Evolutionary conservation across 2,329 filamentous ascomycete genomes (phyloP), one percentile per base, ranked within the genome.

Genomic region (Pseudopyrenochaeta lycopersici): DNA sequence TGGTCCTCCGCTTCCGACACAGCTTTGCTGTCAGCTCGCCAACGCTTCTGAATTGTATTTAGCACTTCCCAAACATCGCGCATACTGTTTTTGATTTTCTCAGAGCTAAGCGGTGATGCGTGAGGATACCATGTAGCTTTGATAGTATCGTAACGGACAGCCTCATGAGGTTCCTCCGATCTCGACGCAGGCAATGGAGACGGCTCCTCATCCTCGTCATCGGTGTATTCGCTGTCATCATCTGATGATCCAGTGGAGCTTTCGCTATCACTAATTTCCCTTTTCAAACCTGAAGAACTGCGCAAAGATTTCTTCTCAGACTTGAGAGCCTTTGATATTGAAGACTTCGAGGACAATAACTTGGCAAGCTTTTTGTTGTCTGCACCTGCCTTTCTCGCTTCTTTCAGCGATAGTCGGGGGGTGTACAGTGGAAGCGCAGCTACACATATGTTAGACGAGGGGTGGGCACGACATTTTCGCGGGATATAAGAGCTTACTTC

Each of bases 81-180:
- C 58, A 88, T 76, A 39, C 82, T 82, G 57, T 74, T 76, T 59
- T 84, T 82, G 52, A 88, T 82, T 54, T 81, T 81, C 21, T 83
- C 80, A 14, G 78, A 75, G 49, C 77, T 75, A 17, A 81, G 76
- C 29, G 76, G 71, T 55, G 80, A 81, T 57, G 82, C 83, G 54
- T 81, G 81, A 40, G 83, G 81, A 43, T 79, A 81, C 85, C 86
- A 88, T 10, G 87, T 80, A 27, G 85, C 84, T 68, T 85, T 84
- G 50, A 87, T 81, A 9, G 84, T 80, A 66, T 88, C 85, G 70
- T 87, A 88, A 48, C 80, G 78, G 12, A 81, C 80, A 38, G 80
- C 84, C 62, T 77, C 81, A 54, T 82, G 76, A 4, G 82, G 79
- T 40, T 84, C 82, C 32, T 76, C 78, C 9, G 85, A 82, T 21